Evolutionary conservation across 306 rosid genomes (phyloP).

Genomic region (Cyclanthera cordifolia): DNA sequence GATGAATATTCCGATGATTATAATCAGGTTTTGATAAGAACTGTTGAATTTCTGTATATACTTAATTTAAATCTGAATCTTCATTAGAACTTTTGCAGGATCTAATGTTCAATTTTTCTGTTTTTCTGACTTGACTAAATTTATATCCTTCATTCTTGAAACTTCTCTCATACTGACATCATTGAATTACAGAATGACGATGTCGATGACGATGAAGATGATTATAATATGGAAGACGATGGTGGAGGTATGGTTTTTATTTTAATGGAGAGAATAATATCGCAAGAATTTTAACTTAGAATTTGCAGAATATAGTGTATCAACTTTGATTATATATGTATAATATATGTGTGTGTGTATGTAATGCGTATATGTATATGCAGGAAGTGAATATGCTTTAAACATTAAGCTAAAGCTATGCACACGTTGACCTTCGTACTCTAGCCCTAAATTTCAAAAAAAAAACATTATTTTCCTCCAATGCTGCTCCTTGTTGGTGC

Average conservation of each 20-base stretch:
- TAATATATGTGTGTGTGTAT: too few relatives aligned
- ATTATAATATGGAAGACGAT: constrained; percentile 16
- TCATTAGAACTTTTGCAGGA: not conserved
- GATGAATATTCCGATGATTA: constrained; percentile 15
- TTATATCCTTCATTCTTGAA: not conserved
- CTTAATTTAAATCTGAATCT: not conserved
- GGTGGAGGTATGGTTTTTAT: constrained; percentile 14
- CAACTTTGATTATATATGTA: too few relatives aligned
- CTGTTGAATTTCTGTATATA: not conserved
- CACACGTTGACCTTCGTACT: too few relatives aligned
- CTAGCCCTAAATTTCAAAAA: too few relatives aligned
- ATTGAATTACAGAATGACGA: constrained; percentile 5
- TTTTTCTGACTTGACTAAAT: not conserved
- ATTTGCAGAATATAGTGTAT: not conserved
- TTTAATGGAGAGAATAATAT: not conserved
- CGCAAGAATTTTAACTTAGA: not conserved
- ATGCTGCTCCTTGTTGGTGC: too few relatives aligned
- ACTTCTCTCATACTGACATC: not conserved
- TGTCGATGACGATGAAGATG: constrained; percentile 17
- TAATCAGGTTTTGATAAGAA: constrained; percentile 5
- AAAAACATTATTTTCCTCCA: too few relatives aligned
- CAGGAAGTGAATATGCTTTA: not conserved
- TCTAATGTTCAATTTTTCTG: not conserved
- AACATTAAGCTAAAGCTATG: too few relatives aligned
- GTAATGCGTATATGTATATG: too few relatives aligned